Percentiles rank a stretch among this genome's conserved stretches.
Conservation (phyloP, 176 grass and related monocot genomes). For the Cenchrus americanus region DNA sequence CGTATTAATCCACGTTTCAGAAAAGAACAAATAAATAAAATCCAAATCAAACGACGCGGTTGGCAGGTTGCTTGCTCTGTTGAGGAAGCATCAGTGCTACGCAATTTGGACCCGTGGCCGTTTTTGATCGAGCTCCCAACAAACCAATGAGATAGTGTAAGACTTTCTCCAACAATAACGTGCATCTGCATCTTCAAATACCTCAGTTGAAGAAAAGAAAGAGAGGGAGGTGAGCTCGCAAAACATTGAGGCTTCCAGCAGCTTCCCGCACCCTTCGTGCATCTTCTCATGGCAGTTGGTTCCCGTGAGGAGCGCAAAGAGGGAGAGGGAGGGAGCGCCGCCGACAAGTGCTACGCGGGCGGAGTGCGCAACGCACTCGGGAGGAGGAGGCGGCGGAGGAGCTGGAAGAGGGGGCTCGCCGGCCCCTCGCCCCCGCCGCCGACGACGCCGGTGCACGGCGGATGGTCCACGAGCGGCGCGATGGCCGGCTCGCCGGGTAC, state of each 20-base stretch:
- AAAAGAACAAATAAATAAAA: too few species aligned
- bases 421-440: constrained; percentile 60
- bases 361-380: not conserved
- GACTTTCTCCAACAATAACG: too few species aligned
- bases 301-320: too few species aligned
- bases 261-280: too few species aligned
- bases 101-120: not conserved
- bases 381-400: constrained; percentile 25
- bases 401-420: not conserved
- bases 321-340: not conserved
- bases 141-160: too few species aligned
- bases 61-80: not conserved
- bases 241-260: too few species aligned
- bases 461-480: constrained; percentile 37
- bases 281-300: too few species aligned
- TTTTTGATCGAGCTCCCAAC: not conserved
- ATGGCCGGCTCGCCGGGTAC: too few species aligned
- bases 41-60: not conserved
- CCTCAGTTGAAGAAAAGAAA: too few species aligned
- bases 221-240: too few species aligned
- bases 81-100: not conserved
- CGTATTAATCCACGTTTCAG: too few species aligned
- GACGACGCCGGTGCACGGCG: constrained; percentile 49
- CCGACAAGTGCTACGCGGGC: not conserved
- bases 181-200: too few species aligned